Evolutionary conservation across 1,139 yeast species (phyloP), one percentile per base, ranked within the genome.

Genomic region (Candida sojae): DNA sequence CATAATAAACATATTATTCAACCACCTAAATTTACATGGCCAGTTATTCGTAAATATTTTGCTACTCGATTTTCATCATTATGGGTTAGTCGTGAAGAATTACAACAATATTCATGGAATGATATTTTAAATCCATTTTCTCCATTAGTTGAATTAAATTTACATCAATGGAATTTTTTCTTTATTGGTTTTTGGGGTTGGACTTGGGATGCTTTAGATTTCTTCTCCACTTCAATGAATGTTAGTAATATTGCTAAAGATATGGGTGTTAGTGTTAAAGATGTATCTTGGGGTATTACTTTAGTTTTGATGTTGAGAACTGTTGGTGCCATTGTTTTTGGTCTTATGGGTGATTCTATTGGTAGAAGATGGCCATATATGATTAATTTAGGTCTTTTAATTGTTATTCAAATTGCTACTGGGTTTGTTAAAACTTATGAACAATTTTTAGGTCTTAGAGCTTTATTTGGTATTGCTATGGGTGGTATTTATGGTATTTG

Each of bases 121-220:
- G 71, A 72, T 42, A 59, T 70, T 23, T 56, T 66, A 37, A 71
- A 72, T 52, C 79, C 79, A 0, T 68, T 73, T 47, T 53, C 57
- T 4, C 66, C 70, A 7, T 61, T 73, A 41, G 50, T 44, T 8
- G 68, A 63, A 48, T 53, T 73, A 48, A 59, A 61, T 21, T 57
- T 61, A 29, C 60, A 58, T 43, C 71, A 73, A 53, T 73, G 79
- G 78, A 60, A 62, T 48, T 71, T 63, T 48, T 70, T 71, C 52
- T 47, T 60, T 25, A 54, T 68, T 42, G 75, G 74, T 1, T 66
- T 69, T 45, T 57, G 58, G 43, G 75, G 71, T 25, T 73, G 78
- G 78, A 70, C 76, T 6, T 70, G 73, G 72, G 79, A 73, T 58
- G 73, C 77, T 6, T 67, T 73, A 53, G 79, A 73, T 57, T 71